Percentiles rank a stretch among this genome's conserved stretches.
phyloP scores from a whole-genome alignment of 2,329 filamentous ascomycete genomes.

The Penicillium freii region DNA sequence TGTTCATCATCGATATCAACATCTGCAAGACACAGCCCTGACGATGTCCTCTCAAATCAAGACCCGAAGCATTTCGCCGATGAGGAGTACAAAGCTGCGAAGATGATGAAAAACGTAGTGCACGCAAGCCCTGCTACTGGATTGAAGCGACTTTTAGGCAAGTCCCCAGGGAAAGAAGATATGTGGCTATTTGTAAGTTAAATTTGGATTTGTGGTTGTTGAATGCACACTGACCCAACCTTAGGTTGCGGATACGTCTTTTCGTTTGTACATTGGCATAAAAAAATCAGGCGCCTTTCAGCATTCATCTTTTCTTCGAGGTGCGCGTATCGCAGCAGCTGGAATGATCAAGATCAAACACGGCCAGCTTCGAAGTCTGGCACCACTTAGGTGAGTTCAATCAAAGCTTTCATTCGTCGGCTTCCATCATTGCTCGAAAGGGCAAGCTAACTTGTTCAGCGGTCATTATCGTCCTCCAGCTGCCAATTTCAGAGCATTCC shows the following conservation, averaged over 20 bases:
- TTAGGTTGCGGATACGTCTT: constrained; percentile 67
- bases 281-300: constrained; percentile 87
- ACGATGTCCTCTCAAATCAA: constrained; percentile 10
- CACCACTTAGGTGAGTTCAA: constrained; percentile 50
- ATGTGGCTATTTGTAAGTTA: constrained; percentile 79
- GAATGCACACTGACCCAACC: no score
- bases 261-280: constrained; percentile 79
- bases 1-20: constrained; percentile 22
- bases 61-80: constrained; percentile 61
- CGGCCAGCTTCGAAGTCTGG: constrained; percentile 60
- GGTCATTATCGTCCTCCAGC: constrained; percentile 85
- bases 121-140: constrained; percentile 70
- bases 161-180: constrained; percentile 74
- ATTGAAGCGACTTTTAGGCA: constrained; percentile 72
- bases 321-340: constrained; percentile 75
- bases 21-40: constrained; percentile 6
- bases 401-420: background rate
- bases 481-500: constrained; percentile 78
- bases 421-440: background rate
- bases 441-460: constrained; percentile 48
- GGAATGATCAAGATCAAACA: constrained; percentile 82
- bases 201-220: no score
- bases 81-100: constrained; percentile 60
- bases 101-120: constrained; percentile 58
- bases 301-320: constrained; percentile 85